A percentile compares a stretch with the other conserved stretches of the same genome.
Conservation (phyloP, 805 yeast species). For the Starmerella floris region DNA sequence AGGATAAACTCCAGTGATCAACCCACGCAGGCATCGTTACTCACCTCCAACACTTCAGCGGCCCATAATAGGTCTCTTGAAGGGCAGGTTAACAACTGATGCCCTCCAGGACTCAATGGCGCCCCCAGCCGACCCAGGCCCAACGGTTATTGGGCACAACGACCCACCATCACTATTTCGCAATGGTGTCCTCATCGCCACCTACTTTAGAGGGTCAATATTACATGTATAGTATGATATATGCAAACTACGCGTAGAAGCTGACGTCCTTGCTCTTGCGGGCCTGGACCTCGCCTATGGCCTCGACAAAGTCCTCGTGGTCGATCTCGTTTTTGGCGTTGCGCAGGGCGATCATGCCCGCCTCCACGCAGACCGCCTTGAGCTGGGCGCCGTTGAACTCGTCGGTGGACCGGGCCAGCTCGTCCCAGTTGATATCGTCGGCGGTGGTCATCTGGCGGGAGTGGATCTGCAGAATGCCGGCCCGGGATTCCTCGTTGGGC, state of each 20-base stretch:
- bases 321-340: conserved; percentile 82
- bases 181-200: too few relatives aligned
- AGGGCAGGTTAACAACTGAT: too few relatives aligned
- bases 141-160: too few relatives aligned
- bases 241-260: conserved; percentile 58
- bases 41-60: too few relatives aligned
- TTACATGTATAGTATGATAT: too few relatives aligned
- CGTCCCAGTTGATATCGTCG: conserved; percentile 85
- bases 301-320: conserved; percentile 97
- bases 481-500: conserved; percentile 95
- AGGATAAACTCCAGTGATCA: too few relatives aligned
- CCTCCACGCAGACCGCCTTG: conserved; percentile 97
- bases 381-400: conserved; percentile 98
- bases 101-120: too few relatives aligned
- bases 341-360: conserved; percentile 98
- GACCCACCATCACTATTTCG: too few relatives aligned
- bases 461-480: conserved; percentile 90
- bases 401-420: conserved; percentile 93
- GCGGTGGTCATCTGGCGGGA: conserved; percentile 94
- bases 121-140: too few relatives aligned
- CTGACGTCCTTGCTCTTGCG: conserved; percentile 90
- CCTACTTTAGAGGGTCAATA: too few relatives aligned
- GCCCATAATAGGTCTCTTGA: too few relatives aligned
- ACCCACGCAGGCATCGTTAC: too few relatives aligned
- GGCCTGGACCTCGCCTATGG: conserved; percentile 95